Base-by-base conservation (phyloP, 352 stramenopile genomes). In the Pythium scleroteichum region DNA sequence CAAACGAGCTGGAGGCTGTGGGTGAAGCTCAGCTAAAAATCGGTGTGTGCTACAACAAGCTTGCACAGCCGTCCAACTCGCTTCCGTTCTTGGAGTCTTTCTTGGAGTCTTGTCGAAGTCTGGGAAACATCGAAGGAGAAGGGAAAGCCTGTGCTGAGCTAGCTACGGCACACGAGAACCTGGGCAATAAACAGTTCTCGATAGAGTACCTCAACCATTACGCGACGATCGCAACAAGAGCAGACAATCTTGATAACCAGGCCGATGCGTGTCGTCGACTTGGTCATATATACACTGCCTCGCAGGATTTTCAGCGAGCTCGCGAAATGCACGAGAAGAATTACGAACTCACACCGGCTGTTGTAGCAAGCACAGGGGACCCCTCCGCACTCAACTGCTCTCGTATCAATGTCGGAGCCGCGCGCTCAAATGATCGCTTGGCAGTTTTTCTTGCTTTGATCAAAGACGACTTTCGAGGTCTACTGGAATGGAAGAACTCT, bases 121-220 rank as follows among this genome's bases (percentile, higher is more conserved):
- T 59, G 29, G 73, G 73, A 12, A 74, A 92, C 46, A 35, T 78
- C 24, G 79, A 96, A 47, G 85, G 82, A 9, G 84, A 96, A 68
- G 90, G 92, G 29, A 82, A 79, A 22, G 89, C 87, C 13, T 97
- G 85, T 46, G 87, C 90, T 0, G 87, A 91, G 32, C 82, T 98
- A 20, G 93, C 91, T 3, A 92, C 81, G 0, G 90, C 91, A 1
- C 90, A 97, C 65, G 88, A 95, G 55, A 79, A 79, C 39, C 68
- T 92, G 9, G 79, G 68, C 16, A 88, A 94, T 61, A 87, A 92
- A 59, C 78, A 92, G 52, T 58, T 90, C 6, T 86, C 78, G 10
- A 90, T 96, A 57, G 86, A 96, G 32, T 97, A 93, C 54, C 71
- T 98, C 33, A 90, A 96, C 53, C 75, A 94, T 33, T 96, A 92